Evolutionary conservation across 257 asterid genomes (phyloP).

Genomic region (Solanum etuberosum): DNA sequence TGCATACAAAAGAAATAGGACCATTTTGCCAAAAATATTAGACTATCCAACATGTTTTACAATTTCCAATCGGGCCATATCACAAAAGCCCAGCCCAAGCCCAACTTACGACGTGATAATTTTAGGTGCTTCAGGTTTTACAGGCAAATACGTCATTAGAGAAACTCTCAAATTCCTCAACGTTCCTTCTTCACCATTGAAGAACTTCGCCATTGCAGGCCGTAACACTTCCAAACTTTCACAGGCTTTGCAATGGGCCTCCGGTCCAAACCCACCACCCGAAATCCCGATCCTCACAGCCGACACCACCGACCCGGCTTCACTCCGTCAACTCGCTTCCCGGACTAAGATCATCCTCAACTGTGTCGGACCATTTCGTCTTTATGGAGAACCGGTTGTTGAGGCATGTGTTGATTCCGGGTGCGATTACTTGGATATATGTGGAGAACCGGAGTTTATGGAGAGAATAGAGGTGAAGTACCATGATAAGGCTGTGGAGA

Average conservation of each 20-base stretch:
- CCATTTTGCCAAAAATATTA: not conserved
- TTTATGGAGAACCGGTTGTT: slow-evolving; percentile 72
- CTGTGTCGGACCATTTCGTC: slow-evolving; percentile 86
- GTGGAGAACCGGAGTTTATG: slow-evolving; percentile 95
- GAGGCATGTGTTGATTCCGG: slow-evolving; percentile 63
- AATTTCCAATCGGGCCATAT: not conserved
- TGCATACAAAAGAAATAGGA: not conserved
- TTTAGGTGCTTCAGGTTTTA: slow-evolving; percentile 90
- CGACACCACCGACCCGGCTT: slow-evolving; percentile 31
- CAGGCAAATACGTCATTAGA: slow-evolving; percentile 69
- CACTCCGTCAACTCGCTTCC: slow-evolving; percentile 49
- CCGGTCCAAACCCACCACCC: slow-evolving; percentile 24
- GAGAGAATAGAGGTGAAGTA: slow-evolving; percentile 61
- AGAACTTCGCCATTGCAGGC: slow-evolving; percentile 67
- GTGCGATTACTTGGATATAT: slow-evolving; percentile 75
- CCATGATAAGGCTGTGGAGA: slow-evolving; percentile 60
- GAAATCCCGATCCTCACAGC: slow-evolving; percentile 57
- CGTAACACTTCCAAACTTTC: slow-evolving; percentile 48
- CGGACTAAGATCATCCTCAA: slow-evolving; percentile 48
- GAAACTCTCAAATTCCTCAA: slow-evolving; percentile 79
- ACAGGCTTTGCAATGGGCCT: slow-evolving; percentile 69
- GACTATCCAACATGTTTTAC: not conserved
- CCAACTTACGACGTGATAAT: slow-evolving; percentile 42
- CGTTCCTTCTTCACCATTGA: slow-evolving; percentile 53
- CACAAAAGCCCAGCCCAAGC: not conserved